Conservation (phyloP, 805 yeast species). For the Grigorovia yakushimaensis region DNA sequence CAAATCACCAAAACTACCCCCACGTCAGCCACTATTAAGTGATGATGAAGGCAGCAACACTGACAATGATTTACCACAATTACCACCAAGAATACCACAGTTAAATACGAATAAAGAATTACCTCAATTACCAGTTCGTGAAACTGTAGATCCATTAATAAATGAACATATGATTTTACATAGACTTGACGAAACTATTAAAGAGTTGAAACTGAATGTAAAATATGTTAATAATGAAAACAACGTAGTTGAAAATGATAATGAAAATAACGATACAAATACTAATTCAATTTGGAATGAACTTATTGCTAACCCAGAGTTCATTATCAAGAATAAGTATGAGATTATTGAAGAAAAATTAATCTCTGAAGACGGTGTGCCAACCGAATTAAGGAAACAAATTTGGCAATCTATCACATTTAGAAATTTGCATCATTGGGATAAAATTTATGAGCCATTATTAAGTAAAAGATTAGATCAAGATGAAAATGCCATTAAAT, state of each 20-base stretch:
- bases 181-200: slow-evolving; percentile 5
- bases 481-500: not conserved
- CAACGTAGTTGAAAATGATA: not conserved
- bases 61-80: not conserved
- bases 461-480: slow-evolving; percentile 1
- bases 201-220: slow-evolving; percentile 4
- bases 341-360: slow-evolving; percentile 3
- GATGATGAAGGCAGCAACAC: not conserved
- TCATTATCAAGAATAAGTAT: not conserved
- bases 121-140: slow-evolving; percentile 4
- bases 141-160: not conserved
- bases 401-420: slow-evolving; percentile 9
- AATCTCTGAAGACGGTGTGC: slow-evolving; percentile 1
- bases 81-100: slow-evolving; percentile 1
- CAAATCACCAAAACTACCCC: not conserved
- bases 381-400: slow-evolving; percentile 1
- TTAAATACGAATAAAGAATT: not conserved
- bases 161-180: slow-evolving; percentile 3
- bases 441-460: slow-evolving; percentile 4
- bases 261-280: no score
- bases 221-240: slow-evolving; percentile 3
- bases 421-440: slow-evolving; percentile 6
- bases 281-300: slow-evolving; percentile 2
- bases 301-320: slow-evolving; percentile 4
- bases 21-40: not conserved